Base-by-base conservation (phyloP, 2,329 filamentous ascomycete species). In the Ophiostoma himal-ulmi region DNA sequence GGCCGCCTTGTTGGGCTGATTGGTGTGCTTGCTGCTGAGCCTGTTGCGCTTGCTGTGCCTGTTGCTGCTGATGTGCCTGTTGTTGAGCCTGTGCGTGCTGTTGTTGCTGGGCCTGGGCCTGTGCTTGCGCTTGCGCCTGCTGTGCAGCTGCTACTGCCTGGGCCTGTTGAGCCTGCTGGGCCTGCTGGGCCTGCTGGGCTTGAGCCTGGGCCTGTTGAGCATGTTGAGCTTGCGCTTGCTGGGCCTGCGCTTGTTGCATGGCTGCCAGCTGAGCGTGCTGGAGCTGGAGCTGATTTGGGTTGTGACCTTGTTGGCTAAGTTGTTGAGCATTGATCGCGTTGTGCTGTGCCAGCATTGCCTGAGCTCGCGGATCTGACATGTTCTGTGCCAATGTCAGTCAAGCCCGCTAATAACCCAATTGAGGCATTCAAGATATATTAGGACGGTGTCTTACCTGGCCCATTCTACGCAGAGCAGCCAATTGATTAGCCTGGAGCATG, bases 311-410 rank as follows among this genome's bases (percentile, higher is more conserved):
- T 71, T 78, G 80, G 39, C 79, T 80, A 4, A 78, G 76, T 39
- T 65, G 62, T 70, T 82, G 80, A 54, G 84, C 82, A 71, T 84
- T 82, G 5, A 84, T 76, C 13, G 81, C 82, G 54, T 83, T 75
- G 67, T 84, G 83, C 65, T 84, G 83, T 3, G 80, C 82, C 73
- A 85, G 77, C 71, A 85, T 78, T 34, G 77, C 78, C 71, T 83
- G 73, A 30, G 71, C 65, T 11, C 74, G 75, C 3, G 73, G 71
- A 37, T 73, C 71, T 17, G 71, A n/a, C 3, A 48, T 30, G 7
- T 67, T 64, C 48, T 71, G 44, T n/a, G 36, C 5, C 20, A 4
- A 6, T 39, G 62, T 65, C 10, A 65, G 36, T 22, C 20, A 39
- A 37, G 20, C 34, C 14, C 44, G n/a, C 44, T 6, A 17, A 17